Evolutionary conservation across 768 basidiomycete genomes (phyloP).

Genomic region (Boletellus emodensis): DNA sequence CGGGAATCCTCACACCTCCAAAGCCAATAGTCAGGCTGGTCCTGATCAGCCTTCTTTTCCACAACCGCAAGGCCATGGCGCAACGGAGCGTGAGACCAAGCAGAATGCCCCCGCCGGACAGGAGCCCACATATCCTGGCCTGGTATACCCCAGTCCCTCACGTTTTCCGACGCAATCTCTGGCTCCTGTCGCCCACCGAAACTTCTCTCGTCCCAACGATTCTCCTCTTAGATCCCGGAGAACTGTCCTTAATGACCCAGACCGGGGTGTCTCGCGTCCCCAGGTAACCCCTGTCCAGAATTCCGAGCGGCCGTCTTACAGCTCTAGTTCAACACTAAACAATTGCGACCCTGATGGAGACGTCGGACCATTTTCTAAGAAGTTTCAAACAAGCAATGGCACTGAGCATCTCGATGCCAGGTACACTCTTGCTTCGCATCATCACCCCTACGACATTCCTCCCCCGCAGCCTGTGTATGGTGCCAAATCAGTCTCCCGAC

Average conservation of each 20-base stretch:
- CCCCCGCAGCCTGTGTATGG: conserved; percentile 46
- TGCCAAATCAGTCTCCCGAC: conserved; percentile 8
- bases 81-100: neutral
- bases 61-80: neutral
- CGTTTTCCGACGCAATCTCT: conserved; percentile 4
- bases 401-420: conserved; percentile 32
- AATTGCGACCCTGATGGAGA: conserved; percentile 18
- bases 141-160: conserved; percentile 6
- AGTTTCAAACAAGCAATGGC: conserved; percentile 9
- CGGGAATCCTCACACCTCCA: conserved; percentile 10
- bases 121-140: conserved; percentile 3
- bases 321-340: conserved; percentile 39
- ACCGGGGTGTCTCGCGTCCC: conserved; percentile 9
- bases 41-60: conserved; percentile 10
- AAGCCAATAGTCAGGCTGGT: conserved; percentile 18
- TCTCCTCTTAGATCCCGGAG: neutral
- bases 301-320: conserved; percentile 31
- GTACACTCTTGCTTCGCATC: conserved; percentile 52
- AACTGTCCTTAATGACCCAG: conserved; percentile 1
- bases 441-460: conserved; percentile 59
- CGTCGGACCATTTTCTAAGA: conserved; percentile 14
- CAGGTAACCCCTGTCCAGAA: conserved; percentile 15
- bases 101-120: neutral
- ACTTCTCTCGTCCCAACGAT: neutral
- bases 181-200: conserved; percentile 6